A percentile compares a stretch with the other conserved stretches of the same genome.
Conservation (phyloP, 805 yeast species). For the Priceomyces melissophilus region DNA sequence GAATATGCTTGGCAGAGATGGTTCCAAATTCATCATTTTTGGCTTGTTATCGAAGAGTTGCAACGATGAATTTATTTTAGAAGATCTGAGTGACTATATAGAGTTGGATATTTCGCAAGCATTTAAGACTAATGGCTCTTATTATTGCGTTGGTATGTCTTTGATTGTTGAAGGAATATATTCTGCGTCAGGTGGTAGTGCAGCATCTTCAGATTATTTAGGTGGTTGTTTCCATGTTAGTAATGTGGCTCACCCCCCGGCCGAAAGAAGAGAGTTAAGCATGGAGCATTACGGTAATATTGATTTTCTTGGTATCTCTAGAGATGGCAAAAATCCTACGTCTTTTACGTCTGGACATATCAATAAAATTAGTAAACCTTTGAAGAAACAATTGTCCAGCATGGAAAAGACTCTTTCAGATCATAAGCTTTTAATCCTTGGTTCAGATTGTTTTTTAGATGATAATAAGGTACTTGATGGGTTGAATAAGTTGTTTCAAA, state of each 20-base stretch:
- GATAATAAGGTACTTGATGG: conserved; percentile 57
- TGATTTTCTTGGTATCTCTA: conserved; percentile 57
- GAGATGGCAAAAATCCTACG: conserved; percentile 18
- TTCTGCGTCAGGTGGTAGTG: conserved; percentile 54
- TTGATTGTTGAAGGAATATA: conserved; percentile 84
- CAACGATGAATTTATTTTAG: conserved; percentile 69
- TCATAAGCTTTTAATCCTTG: conserved; percentile 67
- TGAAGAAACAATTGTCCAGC: conserved; percentile 51
- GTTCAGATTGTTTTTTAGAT: conserved; percentile 71
- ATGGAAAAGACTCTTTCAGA: conserved; percentile 54
- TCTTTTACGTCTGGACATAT: conserved; percentile 30
- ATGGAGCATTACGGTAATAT: conserved; percentile 72
- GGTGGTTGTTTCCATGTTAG: conserved; percentile 64
- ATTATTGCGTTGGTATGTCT: conserved; percentile 71
- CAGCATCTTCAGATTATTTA: conserved; percentile 25
- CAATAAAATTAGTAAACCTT: conserved; percentile 57
- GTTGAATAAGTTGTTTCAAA: conserved; percentile 56
- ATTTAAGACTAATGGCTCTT: conserved; percentile 59
- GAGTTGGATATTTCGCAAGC: conserved; percentile 64
- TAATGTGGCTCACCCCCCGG: conserved; percentile 81
- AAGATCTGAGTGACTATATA: conserved; percentile 76
- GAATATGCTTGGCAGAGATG: conserved; percentile 82
- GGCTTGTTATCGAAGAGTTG: conserved; percentile 68
- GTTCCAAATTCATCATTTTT: conserved; percentile 67
- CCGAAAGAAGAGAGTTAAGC: conserved; percentile 67